phyloP scores from a whole-genome alignment of 805 yeast genomes.

The Candida ascalaphidarum region DNA sequence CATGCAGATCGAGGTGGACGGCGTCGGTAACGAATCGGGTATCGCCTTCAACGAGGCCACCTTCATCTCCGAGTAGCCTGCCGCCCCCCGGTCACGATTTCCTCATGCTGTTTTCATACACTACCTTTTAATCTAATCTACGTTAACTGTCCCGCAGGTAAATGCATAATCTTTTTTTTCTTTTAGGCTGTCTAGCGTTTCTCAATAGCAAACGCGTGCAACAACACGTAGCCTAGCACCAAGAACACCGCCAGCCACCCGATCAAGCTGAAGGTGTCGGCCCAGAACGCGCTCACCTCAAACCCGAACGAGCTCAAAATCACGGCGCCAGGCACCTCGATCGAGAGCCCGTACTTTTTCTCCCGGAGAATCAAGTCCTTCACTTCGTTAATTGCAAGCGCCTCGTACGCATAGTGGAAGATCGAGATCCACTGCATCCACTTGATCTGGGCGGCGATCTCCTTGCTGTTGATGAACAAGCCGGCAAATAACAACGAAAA shows the following conservation, averaged over 20 bases:
- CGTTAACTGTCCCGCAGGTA: too few species aligned
- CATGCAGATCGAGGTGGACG: conserved; percentile 38
- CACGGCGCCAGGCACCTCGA: conserved; percentile 97
- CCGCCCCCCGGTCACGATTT: too few species aligned
- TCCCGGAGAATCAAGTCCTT: conserved; percentile 77
- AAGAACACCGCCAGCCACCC: conserved; percentile 53
- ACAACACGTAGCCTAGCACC: conserved; percentile 62
- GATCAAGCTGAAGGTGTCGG: conserved; percentile 55
- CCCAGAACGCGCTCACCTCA: conserved; percentile 64
- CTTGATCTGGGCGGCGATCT: conserved; percentile 41
- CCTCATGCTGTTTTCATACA: too few species aligned
- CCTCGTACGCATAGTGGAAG: conserved; percentile 94
- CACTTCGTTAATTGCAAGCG: conserved; percentile 87
- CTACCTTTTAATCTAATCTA: too few species aligned
- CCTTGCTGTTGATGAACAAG: conserved; percentile 77
- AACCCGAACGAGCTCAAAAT: conserved; percentile 94
- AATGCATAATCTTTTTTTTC: too few species aligned
- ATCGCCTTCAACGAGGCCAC: conserved; percentile 73
- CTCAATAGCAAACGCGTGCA: conserved; percentile 70
- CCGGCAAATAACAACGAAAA: conserved; percentile 92
- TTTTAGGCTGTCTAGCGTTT: conserved; percentile 34
- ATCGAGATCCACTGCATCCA: conserved; percentile 80
- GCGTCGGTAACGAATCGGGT: conserved; percentile 48
- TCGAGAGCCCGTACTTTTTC: conserved; percentile 84
- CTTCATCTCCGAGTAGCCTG: conserved; percentile 46